A percentile compares a stretch with the other conserved stretches of the same genome.
These are phyloP conservation scores for Elasticomyces elasticus DNA, from an alignment of 495 filamentous ascomycete species.

Conservation along the genomic window DNA sequence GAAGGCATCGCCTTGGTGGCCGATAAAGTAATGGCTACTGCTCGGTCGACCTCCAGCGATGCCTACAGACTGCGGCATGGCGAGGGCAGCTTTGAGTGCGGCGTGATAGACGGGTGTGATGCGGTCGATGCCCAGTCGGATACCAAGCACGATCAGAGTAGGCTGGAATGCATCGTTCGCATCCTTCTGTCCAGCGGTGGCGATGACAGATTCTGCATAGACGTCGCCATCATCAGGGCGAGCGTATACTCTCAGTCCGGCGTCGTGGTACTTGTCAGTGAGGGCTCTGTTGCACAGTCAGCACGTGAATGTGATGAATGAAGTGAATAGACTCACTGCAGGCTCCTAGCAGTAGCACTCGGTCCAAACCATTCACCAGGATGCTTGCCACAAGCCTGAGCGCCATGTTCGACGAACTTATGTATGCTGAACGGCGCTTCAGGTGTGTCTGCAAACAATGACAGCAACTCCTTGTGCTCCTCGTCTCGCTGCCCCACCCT, in stretches of 20 bases:
- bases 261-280: conserved; percentile 46
- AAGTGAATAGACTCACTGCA: conserved; percentile 56
- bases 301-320: background rate
- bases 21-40: conserved; percentile 92
- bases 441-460: conserved; percentile 80
- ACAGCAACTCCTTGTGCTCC: conserved; percentile 64
- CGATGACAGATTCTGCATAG: conserved; percentile 78
- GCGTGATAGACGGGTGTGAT: conserved; percentile 90
- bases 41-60: conserved; percentile 94
- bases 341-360: conserved; percentile 92
- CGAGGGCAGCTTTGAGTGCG: conserved; percentile 66
- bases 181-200: conserved; percentile 54
- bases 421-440: conserved; percentile 90
- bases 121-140: conserved; percentile 83
- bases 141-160: conserved; percentile 79
- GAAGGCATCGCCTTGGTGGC: conserved; percentile 76
- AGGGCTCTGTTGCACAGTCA: conserved; percentile 48
- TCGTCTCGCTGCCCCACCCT: conserved; percentile 46
- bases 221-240: conserved; percentile 85
- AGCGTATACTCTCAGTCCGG: conserved; percentile 68
- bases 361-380: conserved; percentile 99
- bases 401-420: conserved; percentile 81
- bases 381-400: conserved; percentile 79
- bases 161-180: conserved; percentile 52
- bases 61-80: conserved; percentile 82